Percentiles rank a stretch among this genome's conserved stretches.
Evolutionary conservation across 2,329 filamentous ascomycete species (phyloP).

Genomic region (Fusarium caatingaense): DNA sequence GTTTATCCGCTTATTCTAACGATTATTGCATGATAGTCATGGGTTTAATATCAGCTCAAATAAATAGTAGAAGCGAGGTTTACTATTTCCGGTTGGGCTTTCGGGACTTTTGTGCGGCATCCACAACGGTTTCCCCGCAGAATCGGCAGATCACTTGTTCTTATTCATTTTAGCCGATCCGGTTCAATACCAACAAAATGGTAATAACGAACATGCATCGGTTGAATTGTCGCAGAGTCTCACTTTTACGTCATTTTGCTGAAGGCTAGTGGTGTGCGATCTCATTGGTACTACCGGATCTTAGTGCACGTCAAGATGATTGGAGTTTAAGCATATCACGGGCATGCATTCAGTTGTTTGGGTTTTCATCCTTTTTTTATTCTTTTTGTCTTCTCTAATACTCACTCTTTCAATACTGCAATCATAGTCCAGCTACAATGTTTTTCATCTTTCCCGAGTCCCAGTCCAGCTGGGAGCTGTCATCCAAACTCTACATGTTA

Average conservation of each 20-base stretch:
- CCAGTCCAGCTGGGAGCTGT: too few species aligned
- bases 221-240: rapidly evolving
- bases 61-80: not conserved
- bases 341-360: rapidly evolving
- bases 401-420: not conserved
- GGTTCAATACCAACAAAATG: not conserved
- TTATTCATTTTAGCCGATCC: not conserved
- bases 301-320: not conserved
- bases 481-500: not conserved
- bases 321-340: too few species aligned
- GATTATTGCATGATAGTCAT: too few species aligned
- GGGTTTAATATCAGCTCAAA: too few species aligned
- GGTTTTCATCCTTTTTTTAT: not conserved
- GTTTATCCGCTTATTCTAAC: too few species aligned
- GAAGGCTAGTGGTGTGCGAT: not conserved
- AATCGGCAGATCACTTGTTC: not conserved
- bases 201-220: rapidly evolving
- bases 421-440: not conserved
- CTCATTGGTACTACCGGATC: not conserved
- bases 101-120: not conserved
- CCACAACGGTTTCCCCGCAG: not conserved
- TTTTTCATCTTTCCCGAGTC: too few species aligned
- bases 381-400: not conserved
- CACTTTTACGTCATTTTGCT: not conserved
- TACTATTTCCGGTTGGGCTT: not conserved